Evolutionary conservation across 306 rosid genomes (phyloP), one percentile per base, ranked within the genome.

Genomic region (Delonix regia): DNA sequence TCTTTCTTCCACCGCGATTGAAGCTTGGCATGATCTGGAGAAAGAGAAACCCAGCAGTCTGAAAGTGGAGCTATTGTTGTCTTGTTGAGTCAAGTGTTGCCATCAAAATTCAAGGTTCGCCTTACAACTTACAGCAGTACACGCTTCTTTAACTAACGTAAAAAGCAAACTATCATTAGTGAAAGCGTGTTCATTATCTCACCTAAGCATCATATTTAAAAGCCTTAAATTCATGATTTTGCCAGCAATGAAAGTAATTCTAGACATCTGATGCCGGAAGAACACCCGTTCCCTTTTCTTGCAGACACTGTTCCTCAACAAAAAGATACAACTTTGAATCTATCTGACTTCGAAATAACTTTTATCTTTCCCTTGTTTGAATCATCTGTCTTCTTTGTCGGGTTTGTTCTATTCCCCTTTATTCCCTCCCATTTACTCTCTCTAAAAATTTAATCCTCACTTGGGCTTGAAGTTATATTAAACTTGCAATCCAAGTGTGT

Each of bases 201-300:
- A 51, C 57, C 64, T 24, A 33, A 71, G 19, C 34, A 30, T 4
- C 22, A 28, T n/a, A 59, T 18, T 53, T 12, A 28, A 49, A 56
- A 73, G 25, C 55, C 56, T 73, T 64, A 38, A 57, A 56, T 14
- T 25, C 21, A 55, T 39, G 51, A 15, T 71, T 65, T 87, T 61
- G 83, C 79, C 84, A 71, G 49, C 83, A 85, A 51, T 79, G 18
- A 74, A 83, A 83, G 89, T 87, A 82, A 82, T 28, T 19, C 67
- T 76, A 19, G 73, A 66, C 28, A 16, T 78, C 61, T 27, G 25
- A 66, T 6, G n/a, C 15, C 18, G 18, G 0, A 41, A 2, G 41
- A 36, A 36, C 41, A 18, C 48, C 64, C 22, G 15, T 49, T 68
- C 21, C 34, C 53, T 74, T 9, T 11, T 75, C 72, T 77, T 39